Base-by-base conservation (phyloP, 257 asterid genomes). In the Leonotis leonurus region DNA sequence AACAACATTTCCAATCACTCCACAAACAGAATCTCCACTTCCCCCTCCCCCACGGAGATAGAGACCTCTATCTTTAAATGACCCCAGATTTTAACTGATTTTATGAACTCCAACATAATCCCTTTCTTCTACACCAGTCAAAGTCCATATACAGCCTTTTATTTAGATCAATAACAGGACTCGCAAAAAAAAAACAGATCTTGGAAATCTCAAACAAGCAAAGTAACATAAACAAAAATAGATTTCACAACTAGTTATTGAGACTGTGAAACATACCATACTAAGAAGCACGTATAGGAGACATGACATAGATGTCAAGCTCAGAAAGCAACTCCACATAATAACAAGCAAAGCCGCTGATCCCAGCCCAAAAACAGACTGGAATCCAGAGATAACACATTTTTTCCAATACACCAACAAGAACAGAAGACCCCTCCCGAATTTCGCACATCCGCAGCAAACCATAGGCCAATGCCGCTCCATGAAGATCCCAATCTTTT, bases 261-360 rank as follows among this genome's bases (percentile, higher is more conserved):
- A 60, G 71, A 61, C 49, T 20, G 44, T 52, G 69, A 69, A 27
- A 43, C 88, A 53, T 93, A 93, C 99, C 99, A 87, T 87, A 77
- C 95, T 93, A 80, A 85, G 85, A 73, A 93, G 95, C 80, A 93
- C 90, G 48, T 87, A 93, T 26, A 87, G 78, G 66, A 93, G 95
- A 62, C 96, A 93, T 13, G 95, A 78, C 79, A 90, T 69, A 6
- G 99, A 93, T 39, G 99, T 90, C 84, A 93, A 80, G 81, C 96
- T 93, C 46, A 93, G 79, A 75, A 90, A 93, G 85, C 90, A 93
- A 75, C 96, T 84, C 97, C 99, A 93, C 97, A 93, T 85, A 64
- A 93, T 85, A 52, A 85, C 78, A 50, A 93, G 92, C 75, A 90
- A 74, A 39, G 99, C 97, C 1, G 96, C 92, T 8, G 97, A 81